Base-by-base conservation (phyloP, 2,329 filamentous ascomycete genomes). In the Colletotrichum eremochloae region DNA sequence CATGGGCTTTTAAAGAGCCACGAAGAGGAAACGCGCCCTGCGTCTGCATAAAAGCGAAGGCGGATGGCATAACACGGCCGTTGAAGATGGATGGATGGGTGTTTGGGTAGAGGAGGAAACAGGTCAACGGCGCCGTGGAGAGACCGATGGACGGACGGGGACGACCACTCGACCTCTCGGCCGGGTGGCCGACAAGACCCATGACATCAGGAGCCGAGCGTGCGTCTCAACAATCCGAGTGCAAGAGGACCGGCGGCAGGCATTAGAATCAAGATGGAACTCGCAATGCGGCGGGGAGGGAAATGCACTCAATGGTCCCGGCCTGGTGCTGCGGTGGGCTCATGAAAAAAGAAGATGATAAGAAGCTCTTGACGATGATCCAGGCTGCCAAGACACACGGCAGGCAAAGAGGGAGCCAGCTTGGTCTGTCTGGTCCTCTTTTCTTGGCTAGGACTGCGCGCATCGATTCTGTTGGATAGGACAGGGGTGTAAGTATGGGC, bases 171-270 rank as follows among this genome's bases (percentile, higher is more conserved):
- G 57, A n/a, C 57, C 38, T 33, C 63, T 68, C 60, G 61, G 69
- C 55, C 66, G 69, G 66, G 44, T 48, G 40, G 60, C 66, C 53
- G 46, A 72, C 65, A 72, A 64, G 60, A 46, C 40, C 46, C 66
- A 61, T 24, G 24, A 24, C 24, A 65, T 31, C 29, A 20, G 66
- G 60, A 69, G 52, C 53, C 40, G 60, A 72, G 60, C 6, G 66
- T 64, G 66, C 65, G 53, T 63, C 62, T 69, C 53, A 68, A 20
- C 42, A 44, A 44, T 20, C 55, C 64, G 33, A 24, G 46, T 31
- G 52, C 50, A 46, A 58, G 46, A 52, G 50, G 68, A 3, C 68
- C 36, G 42, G 36, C 55, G 40, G 66, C 60, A 61, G 66, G 24
- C 56, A 61, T 53, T 20, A 31, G 46, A 67, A 50, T 52, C 68